Evolutionary conservation across 169 alveolate species (phyloP).

Genomic region (Cryptosporidium ubiquitum): DNA sequence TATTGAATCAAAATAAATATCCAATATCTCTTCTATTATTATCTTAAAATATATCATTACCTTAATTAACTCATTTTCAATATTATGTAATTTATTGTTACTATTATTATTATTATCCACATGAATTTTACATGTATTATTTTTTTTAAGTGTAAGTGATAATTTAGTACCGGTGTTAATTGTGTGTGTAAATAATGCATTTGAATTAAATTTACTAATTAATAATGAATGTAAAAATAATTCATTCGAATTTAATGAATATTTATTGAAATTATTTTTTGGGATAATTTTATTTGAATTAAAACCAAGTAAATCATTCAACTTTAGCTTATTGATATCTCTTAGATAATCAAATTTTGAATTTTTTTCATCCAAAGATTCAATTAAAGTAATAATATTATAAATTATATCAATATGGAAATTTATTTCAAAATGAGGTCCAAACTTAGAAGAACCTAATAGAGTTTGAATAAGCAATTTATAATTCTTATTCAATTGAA

Average conservation of each 20-base stretch:
- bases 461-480: slow-evolving; percentile 1
- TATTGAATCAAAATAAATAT: background rate
- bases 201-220: background rate
- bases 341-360: background rate
- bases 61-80: background rate
- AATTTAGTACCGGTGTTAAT: slow-evolving; percentile 1
- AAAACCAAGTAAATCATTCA: background rate
- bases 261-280: background rate
- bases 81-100: no score
- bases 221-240: background rate
- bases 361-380: background rate
- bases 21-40: background rate
- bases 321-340: background rate
- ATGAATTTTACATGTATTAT: background rate
- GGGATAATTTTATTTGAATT: background rate
- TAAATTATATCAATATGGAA: slow-evolving; percentile 1
- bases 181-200: background rate
- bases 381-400: background rate
- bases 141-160: background rate
- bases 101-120: background rate
- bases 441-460: slow-evolving; percentile 13
- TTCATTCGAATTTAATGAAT: background rate
- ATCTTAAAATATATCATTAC: background rate
- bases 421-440: background rate
- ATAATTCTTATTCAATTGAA: background rate